Percentiles rank a stretch among this genome's conserved stretches.
Conservation (phyloP, 2,329 filamentous ascomycete genomes). For the Eutypella sp. region DNA sequence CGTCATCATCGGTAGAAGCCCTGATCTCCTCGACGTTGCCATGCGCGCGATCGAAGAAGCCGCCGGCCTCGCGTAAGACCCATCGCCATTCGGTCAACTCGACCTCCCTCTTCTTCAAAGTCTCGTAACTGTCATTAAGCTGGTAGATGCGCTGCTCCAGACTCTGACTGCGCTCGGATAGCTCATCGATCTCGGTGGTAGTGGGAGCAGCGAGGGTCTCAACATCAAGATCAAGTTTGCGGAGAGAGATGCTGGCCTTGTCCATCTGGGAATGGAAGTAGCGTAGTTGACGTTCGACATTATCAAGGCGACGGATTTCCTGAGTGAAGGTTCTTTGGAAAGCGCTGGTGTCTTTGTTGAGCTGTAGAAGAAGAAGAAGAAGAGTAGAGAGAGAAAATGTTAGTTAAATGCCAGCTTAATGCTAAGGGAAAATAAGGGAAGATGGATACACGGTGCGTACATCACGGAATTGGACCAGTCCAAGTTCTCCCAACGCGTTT, state of each 20-base stretch:
- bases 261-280: slow-evolving; percentile 97
- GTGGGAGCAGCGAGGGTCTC: slow-evolving; percentile 82
- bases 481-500: slow-evolving; percentile 91
- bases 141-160: slow-evolving; percentile 88
- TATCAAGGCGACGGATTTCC: slow-evolving; percentile 94
- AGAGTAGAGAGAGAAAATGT: slow-evolving; percentile 15
- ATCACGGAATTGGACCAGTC: slow-evolving; percentile 94
- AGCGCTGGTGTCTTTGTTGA: slow-evolving; percentile 87
- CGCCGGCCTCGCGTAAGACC: slow-evolving; percentile 92
- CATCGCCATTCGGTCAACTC: slow-evolving; percentile 98
- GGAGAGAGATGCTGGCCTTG: slow-evolving; percentile 78
- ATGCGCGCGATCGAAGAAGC: slow-evolving; percentile 94
- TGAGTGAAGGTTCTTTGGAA: slow-evolving; percentile 98
- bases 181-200: slow-evolving; percentile 92
- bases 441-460: slow-evolving; percentile 50
- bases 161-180: slow-evolving; percentile 85
- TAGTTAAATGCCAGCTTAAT: slow-evolving; percentile 4
- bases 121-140: slow-evolving; percentile 97
- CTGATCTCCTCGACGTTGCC: slow-evolving; percentile 96
- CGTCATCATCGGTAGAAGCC: slow-evolving; percentile 81
- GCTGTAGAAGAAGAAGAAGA: slow-evolving; percentile 48
- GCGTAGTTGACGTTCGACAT: slow-evolving; percentile 96
- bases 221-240: slow-evolving; percentile 86
- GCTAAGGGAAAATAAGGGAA: background rate
- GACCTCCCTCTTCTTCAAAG: slow-evolving; percentile 93